These are phyloP conservation scores for Aristolochia contorta DNA, from an alignment of 164 flowering plant species.

Conservation along the genomic window DNA sequence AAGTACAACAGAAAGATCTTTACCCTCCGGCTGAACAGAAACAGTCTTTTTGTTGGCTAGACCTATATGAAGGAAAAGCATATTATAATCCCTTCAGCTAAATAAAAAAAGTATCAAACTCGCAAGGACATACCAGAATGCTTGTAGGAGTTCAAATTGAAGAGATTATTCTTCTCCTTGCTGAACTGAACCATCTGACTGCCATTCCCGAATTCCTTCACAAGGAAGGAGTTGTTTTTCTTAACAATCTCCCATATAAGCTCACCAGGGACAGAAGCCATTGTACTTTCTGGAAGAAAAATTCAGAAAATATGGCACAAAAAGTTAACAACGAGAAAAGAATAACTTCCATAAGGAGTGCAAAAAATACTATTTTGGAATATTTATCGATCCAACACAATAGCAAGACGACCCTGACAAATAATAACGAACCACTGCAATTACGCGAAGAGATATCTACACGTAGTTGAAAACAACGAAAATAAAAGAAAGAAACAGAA, in stretches of 20 bases:
- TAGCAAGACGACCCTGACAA: too few relatives aligned
- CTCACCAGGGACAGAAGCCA: conserved; percentile 79
- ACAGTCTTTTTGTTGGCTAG: conserved; percentile 79
- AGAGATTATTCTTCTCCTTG: conserved; percentile 80
- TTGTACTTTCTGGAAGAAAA: conserved; percentile 11
- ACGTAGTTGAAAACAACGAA: too few relatives aligned
- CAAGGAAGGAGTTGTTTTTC: conserved; percentile 77
- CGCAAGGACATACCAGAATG: conserved; percentile 50
- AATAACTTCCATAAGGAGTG: not conserved
- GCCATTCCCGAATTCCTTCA: conserved; percentile 80
- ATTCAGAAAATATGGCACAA: not conserved
- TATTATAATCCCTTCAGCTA: not conserved
- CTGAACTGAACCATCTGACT: conserved; percentile 57
- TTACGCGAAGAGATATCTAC: too few relatives aligned
- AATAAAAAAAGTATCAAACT: not conserved
- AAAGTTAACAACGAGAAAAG: not conserved
- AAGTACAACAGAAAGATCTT: conserved; percentile 50
- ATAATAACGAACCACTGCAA: too few relatives aligned
- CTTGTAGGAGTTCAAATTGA: conserved; percentile 71
- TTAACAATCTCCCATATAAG: conserved; percentile 94
- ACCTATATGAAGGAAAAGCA: conserved; percentile 19
- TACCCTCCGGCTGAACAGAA: conserved; percentile 49
- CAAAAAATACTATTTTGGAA: too few relatives aligned
- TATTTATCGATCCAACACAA: too few relatives aligned
- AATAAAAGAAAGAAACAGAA: too few relatives aligned